Evolutionary conservation across 495 filamentous ascomycete genomes (phyloP), one percentile per base, ranked within the genome.

Genomic region (Xylaria sp.): DNA sequence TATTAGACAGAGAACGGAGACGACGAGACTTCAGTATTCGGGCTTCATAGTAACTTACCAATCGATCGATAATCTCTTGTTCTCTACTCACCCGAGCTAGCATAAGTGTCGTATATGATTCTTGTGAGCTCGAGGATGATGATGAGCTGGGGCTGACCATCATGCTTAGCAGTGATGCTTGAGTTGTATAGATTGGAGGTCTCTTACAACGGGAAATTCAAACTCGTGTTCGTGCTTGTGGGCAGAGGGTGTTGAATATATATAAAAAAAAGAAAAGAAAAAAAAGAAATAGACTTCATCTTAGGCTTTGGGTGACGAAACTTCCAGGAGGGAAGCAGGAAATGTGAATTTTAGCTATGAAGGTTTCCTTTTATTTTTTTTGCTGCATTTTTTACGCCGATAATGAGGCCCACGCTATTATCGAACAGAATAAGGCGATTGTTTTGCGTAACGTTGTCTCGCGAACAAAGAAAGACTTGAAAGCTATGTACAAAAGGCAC

Each of bases 31-130:
- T n/a, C n/a, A n/a, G n/a, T n/a, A n/a, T n/a, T 9, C n/a, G 12
- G 40, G 29, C 11, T 24, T 21, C 53, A 1, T 40, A 19, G n/a
- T 2, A 33, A 70, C 68, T 55, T n/a, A 66, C 40, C 3, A 35
- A 17, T 7, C 46, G 69, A 41, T 71, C 61, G 7, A 65, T 50
- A 0, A 31, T 5, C 17, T 71, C 44, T 21, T 65, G 17, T 6
- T 58, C n/a, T 33, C n/a, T 21, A 19, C n/a, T 50, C 14, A 66
- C 12, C 2, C 14, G 31, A 19, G 15, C 26, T 24, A 71, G 61
- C 15, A 71, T 57, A 19, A 48, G 61, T 12, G 35, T 71, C 14
- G 69, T 71, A 21, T 57, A 65, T 1, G 69, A 71, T 24, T 71
- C 61, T n/a, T 48, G 61, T 14, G 69, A 71, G 40, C 24, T n/a